Conservation (phyloP, 106 monocot genomes). For the Acorus gramineus region DNA sequence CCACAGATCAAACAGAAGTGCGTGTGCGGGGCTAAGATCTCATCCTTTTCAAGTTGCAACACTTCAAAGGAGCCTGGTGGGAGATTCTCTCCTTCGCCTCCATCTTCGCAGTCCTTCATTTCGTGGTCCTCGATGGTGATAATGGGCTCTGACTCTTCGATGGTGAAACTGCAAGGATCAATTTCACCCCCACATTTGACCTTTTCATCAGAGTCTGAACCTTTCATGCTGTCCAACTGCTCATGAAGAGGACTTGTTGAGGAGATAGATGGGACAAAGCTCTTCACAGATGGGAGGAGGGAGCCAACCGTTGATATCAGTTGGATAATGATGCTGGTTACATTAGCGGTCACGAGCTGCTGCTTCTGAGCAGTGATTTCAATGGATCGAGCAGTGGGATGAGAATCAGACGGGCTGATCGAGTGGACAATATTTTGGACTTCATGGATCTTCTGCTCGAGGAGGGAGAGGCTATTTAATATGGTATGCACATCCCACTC, state of each 20-base stretch:
- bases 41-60: constrained; percentile 79
- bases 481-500: constrained; percentile 68
- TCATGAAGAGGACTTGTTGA: constrained; percentile 21
- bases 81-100: constrained; percentile 44
- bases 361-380: constrained; percentile 48
- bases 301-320: constrained; percentile 61
- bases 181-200: constrained; percentile 4
- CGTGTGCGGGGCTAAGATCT: constrained; percentile 86
- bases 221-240: constrained; percentile 14
- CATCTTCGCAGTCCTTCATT: constrained; percentile 42
- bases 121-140: constrained; percentile 41
- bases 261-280: constrained; percentile 20
- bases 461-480: constrained; percentile 63
- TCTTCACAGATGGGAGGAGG: constrained; percentile 71
- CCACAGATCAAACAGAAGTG: constrained; percentile 88
- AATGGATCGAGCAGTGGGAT: constrained; percentile 13
- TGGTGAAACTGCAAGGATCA: too few species aligned
- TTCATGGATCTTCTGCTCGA: constrained; percentile 90
- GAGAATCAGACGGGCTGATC: constrained; percentile 27
- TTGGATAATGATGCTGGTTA: constrained; percentile 81
- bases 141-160: constrained; percentile 17
- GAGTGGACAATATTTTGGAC: constrained; percentile 61
- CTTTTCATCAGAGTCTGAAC: constrained; percentile 16
- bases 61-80: constrained; percentile 62
- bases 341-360: constrained; percentile 72